Conservation (phyloP, 2,329 filamentous ascomycete species). For the Hortaea werneckii region DNA sequence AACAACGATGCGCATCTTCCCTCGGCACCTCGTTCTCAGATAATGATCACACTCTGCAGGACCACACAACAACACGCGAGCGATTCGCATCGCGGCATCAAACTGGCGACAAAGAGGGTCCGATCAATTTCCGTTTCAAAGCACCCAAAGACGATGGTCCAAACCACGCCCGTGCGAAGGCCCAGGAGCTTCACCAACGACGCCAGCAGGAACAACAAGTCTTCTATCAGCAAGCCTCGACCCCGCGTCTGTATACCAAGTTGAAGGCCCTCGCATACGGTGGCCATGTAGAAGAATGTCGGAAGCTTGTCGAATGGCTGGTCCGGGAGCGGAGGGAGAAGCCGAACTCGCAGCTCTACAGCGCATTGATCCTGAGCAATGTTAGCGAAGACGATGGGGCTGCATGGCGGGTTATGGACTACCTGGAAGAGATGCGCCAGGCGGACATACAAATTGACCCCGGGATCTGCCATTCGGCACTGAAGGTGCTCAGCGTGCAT, state of each 20-base stretch:
- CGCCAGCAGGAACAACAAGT: background rate
- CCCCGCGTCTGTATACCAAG: conserved; percentile 37
- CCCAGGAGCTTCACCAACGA: background rate
- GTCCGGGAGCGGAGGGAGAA: conserved; percentile 45
- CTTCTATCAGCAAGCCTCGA: conserved; percentile 7
- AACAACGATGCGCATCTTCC: background rate
- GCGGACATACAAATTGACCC: conserved; percentile 53
- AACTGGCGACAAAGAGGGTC: background rate
- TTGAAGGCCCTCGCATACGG: conserved; percentile 34
- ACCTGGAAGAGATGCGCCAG: conserved; percentile 64
- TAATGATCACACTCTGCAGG: background rate
- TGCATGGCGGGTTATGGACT: conserved; percentile 47
- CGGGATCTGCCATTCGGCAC: conserved; percentile 58
- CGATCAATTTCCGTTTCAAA: background rate
- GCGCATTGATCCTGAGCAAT: conserved; percentile 65
- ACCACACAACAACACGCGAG: background rate
- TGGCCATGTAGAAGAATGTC: conserved; percentile 30
- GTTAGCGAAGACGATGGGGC: conserved; percentile 54
- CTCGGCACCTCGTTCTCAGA: background rate
- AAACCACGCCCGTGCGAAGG: background rate
- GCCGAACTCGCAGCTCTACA: conserved; percentile 55
- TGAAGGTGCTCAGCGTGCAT: conserved; percentile 70
- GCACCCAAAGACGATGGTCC: background rate
- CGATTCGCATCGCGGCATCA: no score
- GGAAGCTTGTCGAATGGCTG: conserved; percentile 47